Evolutionary conservation across 1,284 basidiomycete species (phyloP).

Genomic region (Irpex sp.): DNA sequence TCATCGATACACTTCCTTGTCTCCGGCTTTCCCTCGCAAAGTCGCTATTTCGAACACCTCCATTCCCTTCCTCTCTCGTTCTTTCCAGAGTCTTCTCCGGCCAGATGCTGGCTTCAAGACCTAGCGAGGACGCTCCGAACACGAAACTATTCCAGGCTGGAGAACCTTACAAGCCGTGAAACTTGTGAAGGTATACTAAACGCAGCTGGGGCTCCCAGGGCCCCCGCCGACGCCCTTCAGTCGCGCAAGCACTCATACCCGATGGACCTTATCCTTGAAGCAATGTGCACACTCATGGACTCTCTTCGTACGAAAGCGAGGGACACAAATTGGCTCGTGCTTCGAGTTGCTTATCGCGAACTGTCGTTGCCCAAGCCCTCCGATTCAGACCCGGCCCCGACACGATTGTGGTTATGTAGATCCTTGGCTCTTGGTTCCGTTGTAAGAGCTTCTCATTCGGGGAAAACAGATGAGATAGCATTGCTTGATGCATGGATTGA

Average conservation of each 20-base stretch:
- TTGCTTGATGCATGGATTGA: constrained; percentile 49
- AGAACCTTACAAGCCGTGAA: constrained; percentile 32
- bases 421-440: constrained; percentile 36
- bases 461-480: not conserved
- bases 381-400: constrained; percentile 27
- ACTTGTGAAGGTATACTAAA: constrained; percentile 15
- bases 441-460: not conserved
- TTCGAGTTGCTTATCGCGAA: constrained; percentile 65
- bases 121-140: constrained; percentile 45
- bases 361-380: constrained; percentile 38
- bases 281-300: constrained; percentile 42
- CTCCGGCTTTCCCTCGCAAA: constrained; percentile 58
- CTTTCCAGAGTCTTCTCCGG: constrained; percentile 24
- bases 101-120: constrained; percentile 43
- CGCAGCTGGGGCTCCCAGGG: not conserved
- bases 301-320: constrained; percentile 46
- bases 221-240: constrained; percentile 7
- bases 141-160: constrained; percentile 49
- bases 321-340: constrained; percentile 52
- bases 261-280: constrained; percentile 32
- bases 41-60: constrained; percentile 44
- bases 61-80: constrained; percentile 35
- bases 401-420: constrained; percentile 48
- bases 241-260: constrained; percentile 3
- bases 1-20: constrained; percentile 53